Evolutionary conservation across 73 alveolate species (phyloP).

Genomic region (Paraurostyla sp.): DNA sequence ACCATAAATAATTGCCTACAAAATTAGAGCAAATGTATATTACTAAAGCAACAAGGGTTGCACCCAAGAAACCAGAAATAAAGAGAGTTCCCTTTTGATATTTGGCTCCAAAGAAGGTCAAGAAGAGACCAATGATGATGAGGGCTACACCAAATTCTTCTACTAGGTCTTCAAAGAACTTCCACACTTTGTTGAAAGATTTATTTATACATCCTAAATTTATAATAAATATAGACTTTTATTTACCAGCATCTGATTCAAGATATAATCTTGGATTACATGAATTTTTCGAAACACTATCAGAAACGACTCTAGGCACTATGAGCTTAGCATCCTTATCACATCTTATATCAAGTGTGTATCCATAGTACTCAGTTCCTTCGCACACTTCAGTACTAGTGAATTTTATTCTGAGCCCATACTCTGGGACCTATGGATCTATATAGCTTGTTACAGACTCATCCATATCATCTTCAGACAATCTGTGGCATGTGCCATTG

Average conservation of each 20-base stretch:
- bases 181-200: slow-evolving; percentile 9
- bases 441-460: slow-evolving; percentile 6
- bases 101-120: slow-evolving; percentile 27
- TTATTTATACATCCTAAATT: slow-evolving; percentile 1
- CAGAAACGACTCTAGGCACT: background rate
- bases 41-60: background rate
- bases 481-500: slow-evolving; percentile 34
- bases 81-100: background rate
- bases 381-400: slow-evolving; percentile 30
- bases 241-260: slow-evolving; percentile 36
- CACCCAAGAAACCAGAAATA: slow-evolving; percentile 22
- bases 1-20: background rate
- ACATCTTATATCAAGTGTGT: slow-evolving; percentile 15
- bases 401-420: background rate
- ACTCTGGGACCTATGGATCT: background rate
- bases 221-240: background rate
- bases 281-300: background rate
- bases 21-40: background rate
- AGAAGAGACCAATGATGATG: slow-evolving; percentile 4
- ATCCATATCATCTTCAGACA: slow-evolving; percentile 57
- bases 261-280: slow-evolving; percentile 29
- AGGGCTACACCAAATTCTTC: background rate
- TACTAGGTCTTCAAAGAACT: background rate
- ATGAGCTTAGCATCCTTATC: slow-evolving; percentile 9
- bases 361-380: slow-evolving; percentile 13